A percentile compares a stretch with the other conserved stretches of the same genome.
Conservation (phyloP, 1,284 basidiomycete genomes). For the Thelephora terrestris region DNA sequence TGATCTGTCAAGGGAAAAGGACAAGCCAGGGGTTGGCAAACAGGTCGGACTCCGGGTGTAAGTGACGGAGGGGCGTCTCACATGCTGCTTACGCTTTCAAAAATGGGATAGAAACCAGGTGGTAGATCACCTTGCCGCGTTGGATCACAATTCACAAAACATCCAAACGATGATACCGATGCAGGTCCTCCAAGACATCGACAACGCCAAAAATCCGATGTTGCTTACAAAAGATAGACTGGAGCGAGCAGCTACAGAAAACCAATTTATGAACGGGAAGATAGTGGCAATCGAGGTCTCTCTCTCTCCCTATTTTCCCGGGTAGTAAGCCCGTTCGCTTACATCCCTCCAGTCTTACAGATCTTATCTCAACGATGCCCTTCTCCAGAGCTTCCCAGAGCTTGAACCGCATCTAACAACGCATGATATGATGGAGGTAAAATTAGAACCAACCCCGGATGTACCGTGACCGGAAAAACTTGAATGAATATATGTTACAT, state of each 20-base stretch:
- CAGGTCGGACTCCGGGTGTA: constrained; percentile 62
- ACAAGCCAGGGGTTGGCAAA: constrained; percentile 54
- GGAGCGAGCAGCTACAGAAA: constrained; percentile 74
- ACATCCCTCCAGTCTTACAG: constrained; percentile 42
- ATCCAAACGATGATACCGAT: constrained; percentile 57
- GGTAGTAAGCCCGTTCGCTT: background rate
- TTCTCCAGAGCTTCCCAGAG: constrained; percentile 52
- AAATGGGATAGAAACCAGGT: constrained; percentile 52
- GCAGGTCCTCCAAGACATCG: constrained; percentile 65
- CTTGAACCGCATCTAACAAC: constrained; percentile 17
- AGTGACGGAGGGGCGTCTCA: constrained; percentile 16
- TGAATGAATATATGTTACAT: too few species aligned
- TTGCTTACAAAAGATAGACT: constrained; percentile 65
- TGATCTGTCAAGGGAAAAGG: constrained; percentile 67
- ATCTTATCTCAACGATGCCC: constrained; percentile 43
- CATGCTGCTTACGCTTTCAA: constrained; percentile 1
- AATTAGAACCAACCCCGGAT: too few species aligned
- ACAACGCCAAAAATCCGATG: constrained; percentile 71
- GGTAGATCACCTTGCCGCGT: constrained; percentile 45
- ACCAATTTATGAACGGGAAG: constrained; percentile 86
- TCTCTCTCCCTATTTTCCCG: constrained; percentile 4
- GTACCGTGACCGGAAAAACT: too few species aligned
- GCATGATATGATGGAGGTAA: too few species aligned
- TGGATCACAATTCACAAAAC: constrained; percentile 56
- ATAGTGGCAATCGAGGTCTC: constrained; percentile 63